phyloP scores from a whole-genome alignment of 106 monocot species.

The Phalaenopsis aphrodite region DNA sequence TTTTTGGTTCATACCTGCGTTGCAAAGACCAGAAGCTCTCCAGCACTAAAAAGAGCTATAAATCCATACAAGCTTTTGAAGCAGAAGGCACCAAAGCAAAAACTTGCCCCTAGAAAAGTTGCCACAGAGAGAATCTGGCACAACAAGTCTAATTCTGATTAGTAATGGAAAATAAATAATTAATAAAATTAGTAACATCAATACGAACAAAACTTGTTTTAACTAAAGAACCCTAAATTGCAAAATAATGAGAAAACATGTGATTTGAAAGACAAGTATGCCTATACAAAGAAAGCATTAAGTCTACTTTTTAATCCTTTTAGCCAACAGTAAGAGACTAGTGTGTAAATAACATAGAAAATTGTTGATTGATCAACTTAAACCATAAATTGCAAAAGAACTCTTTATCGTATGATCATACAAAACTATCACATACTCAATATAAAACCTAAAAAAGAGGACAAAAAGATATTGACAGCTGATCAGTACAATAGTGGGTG shows the following conservation, averaged over 20 bases:
- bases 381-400: background rate
- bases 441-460: background rate
- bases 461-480: background rate
- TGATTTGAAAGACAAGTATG: background rate
- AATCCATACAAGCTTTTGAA: slow-evolving; percentile 91
- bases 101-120: slow-evolving; percentile 80
- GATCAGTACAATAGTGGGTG: background rate
- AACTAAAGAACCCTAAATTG: background rate
- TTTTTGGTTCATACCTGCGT: slow-evolving; percentile 55
- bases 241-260: background rate
- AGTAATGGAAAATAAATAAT: background rate
- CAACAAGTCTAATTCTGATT: background rate
- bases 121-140: slow-evolving; percentile 81
- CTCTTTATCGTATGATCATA: background rate
- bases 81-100: slow-evolving; percentile 91
- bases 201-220: background rate
- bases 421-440: background rate
- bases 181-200: background rate
- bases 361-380: background rate
- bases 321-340: background rate
- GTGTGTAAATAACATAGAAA: background rate
- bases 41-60: slow-evolving; percentile 61
- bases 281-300: background rate
- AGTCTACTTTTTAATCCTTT: background rate
- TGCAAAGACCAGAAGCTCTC: slow-evolving; percentile 87